Evolutionary conservation across 805 yeast genomes (phyloP), one percentile per base, ranked within the genome.

Genomic region (Starmerella etchellsii): DNA sequence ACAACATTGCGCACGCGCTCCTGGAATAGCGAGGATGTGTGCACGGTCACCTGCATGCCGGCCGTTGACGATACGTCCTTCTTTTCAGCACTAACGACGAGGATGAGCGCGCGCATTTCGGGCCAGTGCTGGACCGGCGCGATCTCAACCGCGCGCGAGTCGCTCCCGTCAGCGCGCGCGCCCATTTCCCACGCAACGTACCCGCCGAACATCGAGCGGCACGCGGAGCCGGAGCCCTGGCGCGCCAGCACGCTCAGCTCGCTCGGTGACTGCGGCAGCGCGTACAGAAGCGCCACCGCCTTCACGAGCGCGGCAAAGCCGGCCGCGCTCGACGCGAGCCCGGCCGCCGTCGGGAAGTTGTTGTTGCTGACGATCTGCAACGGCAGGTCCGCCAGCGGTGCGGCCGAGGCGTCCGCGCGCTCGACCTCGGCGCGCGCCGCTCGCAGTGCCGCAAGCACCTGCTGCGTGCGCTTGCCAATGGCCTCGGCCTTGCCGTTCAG

Each of bases 161-260:
- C 98, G 34, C 73, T 68, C n/a, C 98, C 98, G 56, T 85, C 79
- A 0, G 49, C 63, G 43, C 56, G 48, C 3, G 53, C 50, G 42
- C 99, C 99, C 96, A 87, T 85, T 61, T 91, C 95, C 99, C 99
- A 91, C 3, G 97, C 97, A 11, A 91, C 99, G 57, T 76, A 91
- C 7, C 99, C 99, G 36, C 98, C 97, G 62, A 83, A 84, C 47
- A 91, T 67, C 8, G 97, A 91, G 61, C 99, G 73, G 65, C 99
- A 91, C 6, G 98, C 98, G 13, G 95, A 84, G 2, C 98, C 99
- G 6, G 96, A 85, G 25, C 99, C 99, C 64, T 85, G 88, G 64
- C 99, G 77, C 13, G 99, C 98, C 56, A 91, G 81, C 57, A 78
- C 80, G 49, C 95, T 82, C 48, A 91, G 71, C 56, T 85, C 95